These are phyloP conservation scores for Rhododendron molle DNA, from an alignment of 148 eudicot species.

Conservation along the genomic window DNA sequence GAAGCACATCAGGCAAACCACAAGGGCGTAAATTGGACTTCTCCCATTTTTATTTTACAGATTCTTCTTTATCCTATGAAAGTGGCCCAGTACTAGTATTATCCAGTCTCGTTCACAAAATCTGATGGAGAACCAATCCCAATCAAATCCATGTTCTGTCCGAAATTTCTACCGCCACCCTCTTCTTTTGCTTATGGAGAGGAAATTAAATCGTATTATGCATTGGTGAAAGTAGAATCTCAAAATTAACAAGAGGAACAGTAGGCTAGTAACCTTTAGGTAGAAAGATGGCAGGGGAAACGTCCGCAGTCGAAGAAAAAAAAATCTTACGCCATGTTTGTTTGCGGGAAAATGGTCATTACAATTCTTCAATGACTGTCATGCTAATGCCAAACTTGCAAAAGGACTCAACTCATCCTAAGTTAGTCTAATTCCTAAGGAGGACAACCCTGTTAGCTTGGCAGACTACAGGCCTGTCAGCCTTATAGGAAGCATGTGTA, in stretches of 20 bases:
- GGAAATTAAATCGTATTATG: too few relatives aligned
- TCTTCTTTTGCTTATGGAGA: not conserved
- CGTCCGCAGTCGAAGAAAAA: not conserved
- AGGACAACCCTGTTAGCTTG: not conserved
- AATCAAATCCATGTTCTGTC: not conserved
- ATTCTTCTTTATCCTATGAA: not conserved
- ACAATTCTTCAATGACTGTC: not conserved
- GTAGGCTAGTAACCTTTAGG: not conserved
- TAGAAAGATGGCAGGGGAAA: not conserved
- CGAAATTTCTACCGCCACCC: not conserved
- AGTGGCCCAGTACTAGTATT: not conserved
- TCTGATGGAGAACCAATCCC: not conserved
- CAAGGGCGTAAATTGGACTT: not conserved
- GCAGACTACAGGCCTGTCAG: not conserved
- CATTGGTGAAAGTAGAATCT: too few relatives aligned
- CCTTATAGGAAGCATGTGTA: not conserved
- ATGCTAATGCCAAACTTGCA: not conserved
- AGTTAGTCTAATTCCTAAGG: not conserved
- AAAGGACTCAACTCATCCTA: not conserved
- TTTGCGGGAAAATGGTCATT: not conserved
- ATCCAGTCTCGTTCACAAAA: not conserved
- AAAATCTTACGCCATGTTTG: not conserved
- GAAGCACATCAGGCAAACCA: not conserved
- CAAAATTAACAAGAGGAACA: too few relatives aligned
- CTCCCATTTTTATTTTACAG: not conserved